These are phyloP conservation scores for Auxenochlorella protothecoides DNA, from an alignment of 139 green algal species.

Conservation along the genomic window DNA sequence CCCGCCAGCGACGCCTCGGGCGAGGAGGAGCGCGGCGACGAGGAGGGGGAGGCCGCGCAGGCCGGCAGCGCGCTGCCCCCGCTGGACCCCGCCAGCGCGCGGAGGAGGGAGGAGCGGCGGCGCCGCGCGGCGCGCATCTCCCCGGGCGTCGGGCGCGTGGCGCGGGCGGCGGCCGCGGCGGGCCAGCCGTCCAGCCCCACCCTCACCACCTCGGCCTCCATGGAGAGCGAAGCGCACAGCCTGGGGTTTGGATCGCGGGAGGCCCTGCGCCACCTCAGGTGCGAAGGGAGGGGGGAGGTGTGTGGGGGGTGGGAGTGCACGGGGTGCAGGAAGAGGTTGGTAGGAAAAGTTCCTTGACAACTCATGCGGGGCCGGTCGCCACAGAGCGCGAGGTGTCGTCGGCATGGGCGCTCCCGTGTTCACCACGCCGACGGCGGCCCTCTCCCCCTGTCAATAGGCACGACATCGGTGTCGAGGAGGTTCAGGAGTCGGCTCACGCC, in stretches of 20 bases:
- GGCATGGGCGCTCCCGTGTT: background rate
- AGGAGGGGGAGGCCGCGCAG: background rate
- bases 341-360: background rate
- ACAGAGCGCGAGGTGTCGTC: no score
- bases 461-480: no score
- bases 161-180: no score
- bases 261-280: constrained; percentile 12
- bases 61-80: background rate
- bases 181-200: no score
- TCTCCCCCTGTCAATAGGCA: background rate
- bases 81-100: background rate
- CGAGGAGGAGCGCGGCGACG: background rate
- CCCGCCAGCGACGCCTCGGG: background rate
- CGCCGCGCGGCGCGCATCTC: background rate
- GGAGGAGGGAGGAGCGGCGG: background rate
- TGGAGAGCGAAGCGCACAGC: constrained; percentile 16
- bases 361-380: no score
- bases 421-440: background rate
- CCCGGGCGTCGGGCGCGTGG: no score
- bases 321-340: background rate
- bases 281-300: background rate
- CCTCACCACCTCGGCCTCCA: background rate
- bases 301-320: no score
- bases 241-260: constrained; percentile 16
- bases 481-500: no score